These are phyloP conservation scores for Straminergon stramineum DNA, from an alignment of 225 moss, liverwort and hornwort genomes.

Conservation along the genomic window DNA sequence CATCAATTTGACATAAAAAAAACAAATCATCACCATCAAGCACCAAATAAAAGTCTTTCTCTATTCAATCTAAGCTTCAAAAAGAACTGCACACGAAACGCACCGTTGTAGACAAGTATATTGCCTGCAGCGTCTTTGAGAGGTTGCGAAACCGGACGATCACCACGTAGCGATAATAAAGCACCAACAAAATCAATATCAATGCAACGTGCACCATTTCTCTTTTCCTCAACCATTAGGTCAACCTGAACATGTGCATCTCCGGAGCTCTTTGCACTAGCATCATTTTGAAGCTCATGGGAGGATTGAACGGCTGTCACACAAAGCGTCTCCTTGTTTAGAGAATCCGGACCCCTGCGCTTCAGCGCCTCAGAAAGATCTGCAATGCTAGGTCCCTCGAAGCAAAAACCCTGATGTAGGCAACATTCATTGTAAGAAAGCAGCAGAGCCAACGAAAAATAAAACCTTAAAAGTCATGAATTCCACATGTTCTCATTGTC, in stretches of 20 bases:
- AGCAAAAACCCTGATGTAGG: conserved; percentile 17
- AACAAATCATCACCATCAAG: background rate
- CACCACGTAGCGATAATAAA: conserved; percentile 74
- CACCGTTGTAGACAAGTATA: conserved; percentile 83
- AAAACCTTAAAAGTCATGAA: background rate
- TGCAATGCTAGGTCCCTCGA: conserved; percentile 30
- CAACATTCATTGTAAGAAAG: background rate
- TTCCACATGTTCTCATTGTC: background rate
- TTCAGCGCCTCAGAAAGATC: conserved; percentile 51
- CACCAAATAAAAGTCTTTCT: background rate
- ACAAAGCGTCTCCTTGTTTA: conserved; percentile 33
- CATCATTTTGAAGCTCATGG: background rate
- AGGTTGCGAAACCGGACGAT: conserved; percentile 59
- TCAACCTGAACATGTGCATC: background rate
- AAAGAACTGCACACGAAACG: background rate
- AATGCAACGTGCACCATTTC: background rate
- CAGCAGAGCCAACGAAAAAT: background rate
- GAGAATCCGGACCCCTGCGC: conserved; percentile 75
- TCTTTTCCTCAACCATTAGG: background rate
- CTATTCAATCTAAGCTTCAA: background rate
- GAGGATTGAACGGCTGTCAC: conserved; percentile 7
- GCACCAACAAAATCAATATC: conserved; percentile 68
- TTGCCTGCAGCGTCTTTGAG: conserved; percentile 58
- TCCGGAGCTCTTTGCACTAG: background rate
- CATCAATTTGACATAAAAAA: background rate